Conservation (phyloP, 2,329 filamentous ascomycete genomes). For the Paracamarosporium sp. region DNA sequence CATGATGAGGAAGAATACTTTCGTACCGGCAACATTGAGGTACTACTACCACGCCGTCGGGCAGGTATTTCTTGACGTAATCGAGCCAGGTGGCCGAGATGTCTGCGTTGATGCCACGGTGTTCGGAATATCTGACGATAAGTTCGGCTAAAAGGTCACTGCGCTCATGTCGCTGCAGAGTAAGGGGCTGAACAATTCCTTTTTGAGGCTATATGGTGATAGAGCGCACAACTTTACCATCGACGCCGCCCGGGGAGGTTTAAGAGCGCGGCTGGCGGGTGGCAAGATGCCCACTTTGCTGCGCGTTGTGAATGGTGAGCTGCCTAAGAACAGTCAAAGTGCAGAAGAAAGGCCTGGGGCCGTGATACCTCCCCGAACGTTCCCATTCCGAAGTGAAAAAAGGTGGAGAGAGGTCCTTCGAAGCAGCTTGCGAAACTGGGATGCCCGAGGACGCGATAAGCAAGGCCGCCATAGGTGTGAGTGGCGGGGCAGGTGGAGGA, state of each 20-base stretch:
- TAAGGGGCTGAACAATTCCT: constrained; percentile 32
- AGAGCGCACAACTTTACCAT: constrained; percentile 41
- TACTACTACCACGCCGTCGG: constrained; percentile 61
- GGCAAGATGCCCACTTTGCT: constrained; percentile 60
- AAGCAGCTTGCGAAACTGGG: constrained; percentile 31
- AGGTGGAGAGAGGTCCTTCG: constrained; percentile 27
- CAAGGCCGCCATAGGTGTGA: too few relatives aligned
- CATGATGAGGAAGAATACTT: constrained; percentile 58
- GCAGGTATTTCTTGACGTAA: constrained; percentile 60
- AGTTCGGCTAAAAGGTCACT: constrained; percentile 63
- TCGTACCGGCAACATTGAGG: constrained; percentile 54
- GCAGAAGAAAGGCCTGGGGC: constrained; percentile 56
- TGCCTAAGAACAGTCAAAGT: constrained; percentile 61
- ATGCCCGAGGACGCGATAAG: neutral
- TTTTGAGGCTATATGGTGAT: constrained; percentile 22
- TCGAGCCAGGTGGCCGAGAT: constrained; percentile 65
- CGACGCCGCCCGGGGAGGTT: constrained; percentile 51
- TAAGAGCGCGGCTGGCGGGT: constrained; percentile 52
- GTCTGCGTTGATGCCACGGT: constrained; percentile 62
- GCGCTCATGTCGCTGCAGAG: constrained; percentile 56
- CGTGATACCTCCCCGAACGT: constrained; percentile 45
- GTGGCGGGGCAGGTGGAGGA: neutral
- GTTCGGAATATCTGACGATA: constrained; percentile 60
- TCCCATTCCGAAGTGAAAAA: constrained; percentile 38
- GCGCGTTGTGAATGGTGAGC: constrained; percentile 51